Evolutionary conservation across 2,329 filamentous ascomycete genomes (phyloP).

Genomic region (Fusarium liriodendri): DNA sequence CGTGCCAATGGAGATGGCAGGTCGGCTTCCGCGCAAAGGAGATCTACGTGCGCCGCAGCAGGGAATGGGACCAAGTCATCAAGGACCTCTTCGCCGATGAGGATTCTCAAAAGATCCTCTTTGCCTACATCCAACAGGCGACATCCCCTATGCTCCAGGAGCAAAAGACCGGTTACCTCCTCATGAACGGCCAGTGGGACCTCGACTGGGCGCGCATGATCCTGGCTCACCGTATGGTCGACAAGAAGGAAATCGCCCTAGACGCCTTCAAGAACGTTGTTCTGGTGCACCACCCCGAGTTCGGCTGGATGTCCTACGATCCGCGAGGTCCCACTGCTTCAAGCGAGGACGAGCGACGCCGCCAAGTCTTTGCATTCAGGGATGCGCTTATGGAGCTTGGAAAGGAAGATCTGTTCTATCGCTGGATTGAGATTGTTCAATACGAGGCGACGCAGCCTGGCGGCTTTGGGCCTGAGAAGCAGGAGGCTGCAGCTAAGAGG

Average conservation of each 20-base stretch:
- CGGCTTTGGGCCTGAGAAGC: slow-evolving; percentile 80
- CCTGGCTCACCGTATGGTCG: slow-evolving; percentile 75
- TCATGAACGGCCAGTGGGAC: slow-evolving; percentile 88
- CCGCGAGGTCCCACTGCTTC: slow-evolving; percentile 67
- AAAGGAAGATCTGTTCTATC: slow-evolving; percentile 90
- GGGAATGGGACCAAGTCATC: slow-evolving; percentile 75
- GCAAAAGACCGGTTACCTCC: slow-evolving; percentile 87
- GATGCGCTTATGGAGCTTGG: slow-evolving; percentile 79
- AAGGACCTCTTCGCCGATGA: slow-evolving; percentile 63
- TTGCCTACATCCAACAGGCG: slow-evolving; percentile 73
- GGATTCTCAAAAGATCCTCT: slow-evolving; percentile 67
- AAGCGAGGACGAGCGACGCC: slow-evolving; percentile 72
- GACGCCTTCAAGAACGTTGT: slow-evolving; percentile 79
- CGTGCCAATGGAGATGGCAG: slow-evolving; percentile 77
- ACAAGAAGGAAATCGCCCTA: slow-evolving; percentile 67
- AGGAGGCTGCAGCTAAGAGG: slow-evolving; percentile 77
- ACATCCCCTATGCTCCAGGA: slow-evolving; percentile 74
- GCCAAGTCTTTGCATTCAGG: slow-evolving; percentile 84
- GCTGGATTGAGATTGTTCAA: slow-evolving; percentile 93
- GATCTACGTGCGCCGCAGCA: slow-evolving; percentile 82
- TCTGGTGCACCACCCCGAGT: slow-evolving; percentile 74
- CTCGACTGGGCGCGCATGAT: slow-evolving; percentile 88
- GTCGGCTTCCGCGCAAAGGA: slow-evolving; percentile 84
- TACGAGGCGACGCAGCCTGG: slow-evolving; percentile 84
- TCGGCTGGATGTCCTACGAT: slow-evolving; percentile 72